These are phyloP conservation scores for Diplodia sapinea DNA, from an alignment of 2,329 filamentous ascomycete genomes.

Conservation along the genomic window DNA sequence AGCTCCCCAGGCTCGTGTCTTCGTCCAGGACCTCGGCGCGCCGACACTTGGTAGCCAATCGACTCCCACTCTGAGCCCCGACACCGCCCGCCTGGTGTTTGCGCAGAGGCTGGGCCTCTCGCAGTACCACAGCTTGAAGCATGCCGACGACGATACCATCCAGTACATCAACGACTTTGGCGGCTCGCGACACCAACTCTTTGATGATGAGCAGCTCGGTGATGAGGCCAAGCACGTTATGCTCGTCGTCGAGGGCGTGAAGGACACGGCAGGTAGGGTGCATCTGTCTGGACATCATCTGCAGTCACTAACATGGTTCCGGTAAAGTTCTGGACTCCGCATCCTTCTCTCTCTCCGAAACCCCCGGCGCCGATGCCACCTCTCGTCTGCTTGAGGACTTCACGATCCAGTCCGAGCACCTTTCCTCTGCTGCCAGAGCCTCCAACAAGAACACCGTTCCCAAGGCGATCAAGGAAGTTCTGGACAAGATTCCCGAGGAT, in stretches of 20 bases:
- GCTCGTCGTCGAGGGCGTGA: conserved; percentile 50
- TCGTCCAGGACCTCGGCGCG: conserved; percentile 24
- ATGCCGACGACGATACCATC: conserved; percentile 50
- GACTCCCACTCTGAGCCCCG: conserved; percentile 44
- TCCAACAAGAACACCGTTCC: neutral
- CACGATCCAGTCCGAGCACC: conserved; percentile 41
- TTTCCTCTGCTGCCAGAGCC: conserved; percentile 6
- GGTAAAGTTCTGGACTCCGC: conserved; percentile 17
- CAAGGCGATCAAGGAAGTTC: conserved; percentile 10
- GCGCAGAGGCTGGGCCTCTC: conserved; percentile 59
- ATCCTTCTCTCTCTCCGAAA: conserved; percentile 43
- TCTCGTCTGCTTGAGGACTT: conserved; percentile 46
- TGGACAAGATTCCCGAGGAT: conserved; percentile 18
- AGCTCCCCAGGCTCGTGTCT: conserved; percentile 20
- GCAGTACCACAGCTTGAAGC: conserved; percentile 53
- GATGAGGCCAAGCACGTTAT: conserved; percentile 42
- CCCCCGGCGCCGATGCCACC: conserved; percentile 44
- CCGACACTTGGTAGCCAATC: conserved; percentile 40
- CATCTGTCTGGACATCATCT: neutral
- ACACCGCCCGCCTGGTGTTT: conserved; percentile 57
- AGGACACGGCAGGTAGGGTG: conserved; percentile 44
- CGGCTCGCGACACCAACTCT: conserved; percentile 48
- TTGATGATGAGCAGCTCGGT: conserved; percentile 42
- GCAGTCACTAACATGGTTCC: neutral
- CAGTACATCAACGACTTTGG: conserved; percentile 56